Evolutionary conservation across 2,329 filamentous ascomycete species (phyloP), one percentile per base, ranked within the genome.

Genomic region (Trichoderma sp.): DNA sequence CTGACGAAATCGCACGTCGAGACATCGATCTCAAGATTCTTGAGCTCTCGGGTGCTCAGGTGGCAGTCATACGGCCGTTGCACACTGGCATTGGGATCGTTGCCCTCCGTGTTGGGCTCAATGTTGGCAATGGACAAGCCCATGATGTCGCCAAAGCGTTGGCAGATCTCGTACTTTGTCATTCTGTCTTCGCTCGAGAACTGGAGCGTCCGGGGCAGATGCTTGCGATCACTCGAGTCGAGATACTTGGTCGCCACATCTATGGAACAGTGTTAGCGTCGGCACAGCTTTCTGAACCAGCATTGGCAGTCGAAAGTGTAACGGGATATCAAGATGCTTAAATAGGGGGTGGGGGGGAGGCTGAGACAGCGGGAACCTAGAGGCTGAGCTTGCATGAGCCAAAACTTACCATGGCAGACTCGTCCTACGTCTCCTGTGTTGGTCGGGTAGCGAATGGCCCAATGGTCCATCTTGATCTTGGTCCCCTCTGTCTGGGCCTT

Each of bases 161-260:
- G 82, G 77, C 92, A 94, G 67, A 97, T 97, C 77, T 94, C 89
- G 78, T 94, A 96, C 81, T 97, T 97, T 56, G 93, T 97, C 83
- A 90, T 91, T 71, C 84, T 87, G 72, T 97, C 92, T 78, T 97
- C 92, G 54, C 92, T 93, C 3, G 90, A 92, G 80, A 97, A 97
- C 65, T 97, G 93, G 19, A 97, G 83, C 52, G 93, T 86, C 32
- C 76, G 81, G 0, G 93, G 93, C 45, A 97, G 80, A 17, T 81
- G 75, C 12, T 81, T 77, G 60, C 83, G 80, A 42, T 85, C 81
- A 54, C 82, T 74, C 13, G 82, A 78, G 4, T 76, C 78, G 64
- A 90, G 81, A 74, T 94, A 95, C 74, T 91, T 89, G 70, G 83
- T 83, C 2, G 91, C 87, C 57, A 95, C 82, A 72, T 96, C 92